These are phyloP conservation scores for Apophysomyces elegans DNA, from an alignment of 371 early-diverging fungal genomes.

Conservation along the genomic window DNA sequence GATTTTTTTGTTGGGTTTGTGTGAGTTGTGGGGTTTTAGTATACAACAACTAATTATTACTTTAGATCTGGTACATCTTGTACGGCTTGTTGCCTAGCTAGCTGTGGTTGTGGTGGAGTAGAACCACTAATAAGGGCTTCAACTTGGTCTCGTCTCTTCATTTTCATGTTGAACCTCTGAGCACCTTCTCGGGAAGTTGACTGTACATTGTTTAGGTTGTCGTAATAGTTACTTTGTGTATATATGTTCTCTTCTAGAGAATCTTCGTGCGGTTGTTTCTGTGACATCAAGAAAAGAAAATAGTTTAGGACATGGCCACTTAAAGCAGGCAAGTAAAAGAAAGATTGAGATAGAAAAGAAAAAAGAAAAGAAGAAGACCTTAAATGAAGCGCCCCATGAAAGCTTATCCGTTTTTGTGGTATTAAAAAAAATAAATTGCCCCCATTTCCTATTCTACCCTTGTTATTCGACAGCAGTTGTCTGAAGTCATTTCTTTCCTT, in stretches of 20 bases:
- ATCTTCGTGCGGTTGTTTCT: background rate
- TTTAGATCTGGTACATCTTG: background rate
- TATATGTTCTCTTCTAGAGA: background rate
- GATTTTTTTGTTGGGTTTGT: too few relatives aligned
- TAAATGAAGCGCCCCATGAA: slow-evolving; percentile 8
- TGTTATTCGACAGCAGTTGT: slow-evolving; percentile 1
- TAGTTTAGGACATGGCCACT: background rate
- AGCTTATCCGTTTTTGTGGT: slow-evolving; percentile 8
- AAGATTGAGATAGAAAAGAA: background rate
- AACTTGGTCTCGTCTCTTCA: slow-evolving; percentile 15
- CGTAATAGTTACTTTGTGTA: background rate
- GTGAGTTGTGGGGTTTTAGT: too few relatives aligned
- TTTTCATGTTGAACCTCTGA: slow-evolving; percentile 8
- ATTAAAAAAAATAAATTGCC: background rate
- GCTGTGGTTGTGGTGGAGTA: background rate
- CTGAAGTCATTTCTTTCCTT: slow-evolving; percentile 2
- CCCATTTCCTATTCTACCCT: slow-evolving; percentile 5
- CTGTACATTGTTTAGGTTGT: background rate
- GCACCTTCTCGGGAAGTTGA: background rate
- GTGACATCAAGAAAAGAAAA: slow-evolving; percentile 4
- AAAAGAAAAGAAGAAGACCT: background rate
- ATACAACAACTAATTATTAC: background rate
- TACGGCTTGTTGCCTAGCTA: background rate
- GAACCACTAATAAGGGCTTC: slow-evolving; percentile 5
- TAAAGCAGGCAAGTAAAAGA: background rate